phyloP scores from a whole-genome alignment of 129 eudicot genomes.

The Chrysanthemum makinoi region DNA sequence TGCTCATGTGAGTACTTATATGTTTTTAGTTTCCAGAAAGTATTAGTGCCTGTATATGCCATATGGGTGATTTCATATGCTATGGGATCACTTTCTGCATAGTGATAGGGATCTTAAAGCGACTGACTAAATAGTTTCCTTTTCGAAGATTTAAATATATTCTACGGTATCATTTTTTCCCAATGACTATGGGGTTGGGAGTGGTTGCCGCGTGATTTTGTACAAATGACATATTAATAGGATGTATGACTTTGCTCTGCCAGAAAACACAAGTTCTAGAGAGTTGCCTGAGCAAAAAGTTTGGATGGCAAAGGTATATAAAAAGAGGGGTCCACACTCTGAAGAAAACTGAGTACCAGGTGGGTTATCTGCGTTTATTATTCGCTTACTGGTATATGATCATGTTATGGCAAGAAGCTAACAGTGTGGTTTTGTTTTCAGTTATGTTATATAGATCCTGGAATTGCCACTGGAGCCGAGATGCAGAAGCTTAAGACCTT shows the following conservation, averaged over 20 bases:
- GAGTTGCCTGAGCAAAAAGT: constrained; percentile 54
- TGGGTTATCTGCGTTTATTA: not conserved
- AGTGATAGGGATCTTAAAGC: not conserved
- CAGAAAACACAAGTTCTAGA: constrained; percentile 71
- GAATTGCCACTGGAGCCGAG: constrained; percentile 67
- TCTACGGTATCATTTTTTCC: not conserved
- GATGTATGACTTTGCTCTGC: constrained; percentile 1
- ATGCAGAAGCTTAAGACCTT: constrained; percentile 74
- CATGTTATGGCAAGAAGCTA: constrained; percentile 2
- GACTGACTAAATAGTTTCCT: not conserved
- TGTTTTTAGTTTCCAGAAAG: constrained; percentile 5
- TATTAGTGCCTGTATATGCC: not conserved
- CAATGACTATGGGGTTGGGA: not conserved
- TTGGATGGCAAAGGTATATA: constrained; percentile 79
- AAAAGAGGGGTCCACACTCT: constrained; percentile 94
- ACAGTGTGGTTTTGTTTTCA: constrained; percentile 31
- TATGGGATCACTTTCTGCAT: constrained; percentile 4
- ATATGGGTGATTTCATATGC: not conserved
- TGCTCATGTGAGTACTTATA: constrained; percentile 57
- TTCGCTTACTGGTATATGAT: too few species aligned
- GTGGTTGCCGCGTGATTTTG: not conserved
- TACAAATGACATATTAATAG: not conserved
- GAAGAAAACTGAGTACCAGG: constrained; percentile 84
- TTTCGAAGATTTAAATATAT: too few species aligned
- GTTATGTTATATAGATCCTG: constrained; percentile 87